These are phyloP conservation scores for Dalechampia spathulata DNA, from an alignment of 441 rosid genomes.

Conservation along the genomic window DNA sequence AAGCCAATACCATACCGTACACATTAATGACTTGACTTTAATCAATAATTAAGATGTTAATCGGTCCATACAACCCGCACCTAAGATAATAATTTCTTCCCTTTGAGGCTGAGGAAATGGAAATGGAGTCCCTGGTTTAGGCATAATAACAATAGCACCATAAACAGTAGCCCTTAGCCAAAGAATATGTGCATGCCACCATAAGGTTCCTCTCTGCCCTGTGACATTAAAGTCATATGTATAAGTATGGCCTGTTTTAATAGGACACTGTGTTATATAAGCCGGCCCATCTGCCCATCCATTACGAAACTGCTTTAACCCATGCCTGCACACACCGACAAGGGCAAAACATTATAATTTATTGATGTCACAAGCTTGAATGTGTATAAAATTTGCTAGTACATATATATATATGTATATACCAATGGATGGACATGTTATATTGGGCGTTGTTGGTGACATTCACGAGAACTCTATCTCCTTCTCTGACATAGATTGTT, in stretches of 20 bases:
- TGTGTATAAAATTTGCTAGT: too few species aligned
- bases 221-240: conserved; percentile 57
- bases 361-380: too few species aligned
- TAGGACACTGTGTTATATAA: conserved; percentile 19
- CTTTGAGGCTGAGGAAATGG: conserved; percentile 60
- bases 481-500: conserved; percentile 16
- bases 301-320: conserved; percentile 17
- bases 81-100: conserved; percentile 41
- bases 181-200: conserved; percentile 92
- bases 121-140: conserved; percentile 44
- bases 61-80: conserved; percentile 2
- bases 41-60: background rate
- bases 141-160: conserved; percentile 70
- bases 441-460: conserved; percentile 16
- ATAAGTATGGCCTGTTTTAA: conserved; percentile 17
- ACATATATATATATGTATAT: background rate
- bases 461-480: conserved; percentile 15
- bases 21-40: too few species aligned
- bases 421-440: conserved; percentile 17
- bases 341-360: background rate
- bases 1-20: background rate
- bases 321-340: conserved; percentile 14
- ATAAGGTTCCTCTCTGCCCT: conserved; percentile 72
- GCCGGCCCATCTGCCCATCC: conserved; percentile 24
- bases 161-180: conserved; percentile 88